Evolutionary conservation across 2,329 filamentous ascomycete species (phyloP).

Genomic region (Huntiella bhutanensis): DNA sequence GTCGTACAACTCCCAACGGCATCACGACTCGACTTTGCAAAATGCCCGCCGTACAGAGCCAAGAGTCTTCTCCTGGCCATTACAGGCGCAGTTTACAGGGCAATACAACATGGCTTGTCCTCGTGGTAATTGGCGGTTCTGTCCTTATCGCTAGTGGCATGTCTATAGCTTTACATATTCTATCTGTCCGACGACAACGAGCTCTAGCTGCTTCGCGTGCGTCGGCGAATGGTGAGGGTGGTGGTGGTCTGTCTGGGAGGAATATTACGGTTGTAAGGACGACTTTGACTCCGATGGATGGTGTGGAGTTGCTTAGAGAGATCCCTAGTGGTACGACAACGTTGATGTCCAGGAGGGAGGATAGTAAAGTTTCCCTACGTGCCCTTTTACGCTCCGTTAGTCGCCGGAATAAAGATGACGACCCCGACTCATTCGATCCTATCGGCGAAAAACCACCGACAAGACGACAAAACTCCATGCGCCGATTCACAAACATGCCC

Average conservation of each 20-base stretch:
- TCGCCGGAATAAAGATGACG: neutral
- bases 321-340: neutral
- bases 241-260: too few species aligned
- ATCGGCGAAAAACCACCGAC: neutral
- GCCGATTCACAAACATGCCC: slow-evolving; percentile 1
- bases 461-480: neutral
- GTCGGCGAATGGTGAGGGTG: neutral
- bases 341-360: neutral
- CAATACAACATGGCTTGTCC: slow-evolving; percentile 22
- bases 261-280: neutral
- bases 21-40: neutral
- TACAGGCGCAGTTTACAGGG: neutral
- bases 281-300: slow-evolving; percentile 1
- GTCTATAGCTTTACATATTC: slow-evolving; percentile 25
- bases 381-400: neutral
- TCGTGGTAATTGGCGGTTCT: slow-evolving; percentile 29
- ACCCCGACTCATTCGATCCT: too few species aligned
- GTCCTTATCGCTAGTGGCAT: slow-evolving; percentile 25
- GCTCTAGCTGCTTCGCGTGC: neutral
- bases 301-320: neutral
- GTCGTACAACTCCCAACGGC: neutral
- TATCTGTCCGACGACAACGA: slow-evolving; percentile 17
- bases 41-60: slow-evolving; percentile 9
- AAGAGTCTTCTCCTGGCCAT: neutral
- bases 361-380: neutral